phyloP scores from a whole-genome alignment of 495 filamentous ascomycete genomes.

The Acidomyces sp. region DNA sequence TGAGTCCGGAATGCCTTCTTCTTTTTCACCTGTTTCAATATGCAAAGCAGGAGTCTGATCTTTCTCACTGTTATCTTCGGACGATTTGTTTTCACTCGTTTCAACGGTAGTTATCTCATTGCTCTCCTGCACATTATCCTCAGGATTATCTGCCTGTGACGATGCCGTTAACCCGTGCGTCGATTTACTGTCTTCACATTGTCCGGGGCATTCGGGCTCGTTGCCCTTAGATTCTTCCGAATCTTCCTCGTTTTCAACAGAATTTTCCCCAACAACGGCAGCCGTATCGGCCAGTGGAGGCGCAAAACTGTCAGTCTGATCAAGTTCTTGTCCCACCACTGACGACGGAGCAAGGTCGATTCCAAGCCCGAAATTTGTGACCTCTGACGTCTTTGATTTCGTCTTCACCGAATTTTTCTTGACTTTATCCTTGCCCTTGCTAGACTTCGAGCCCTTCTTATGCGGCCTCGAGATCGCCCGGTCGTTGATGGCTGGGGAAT shows the following conservation, averaged over 20 bases:
- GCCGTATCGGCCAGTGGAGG: neutral
- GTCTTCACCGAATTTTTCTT: slow-evolving; percentile 8
- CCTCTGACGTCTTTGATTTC: slow-evolving; percentile 8
- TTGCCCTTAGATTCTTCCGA: too few relatives aligned
- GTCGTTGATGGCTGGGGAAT: neutral
- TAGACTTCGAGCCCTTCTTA: slow-evolving; percentile 1
- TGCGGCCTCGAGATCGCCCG: neutral
- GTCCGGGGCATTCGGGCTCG: too few relatives aligned
- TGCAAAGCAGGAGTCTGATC: too few relatives aligned
- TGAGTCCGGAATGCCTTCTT: too few relatives aligned
- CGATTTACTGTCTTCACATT: too few relatives aligned
- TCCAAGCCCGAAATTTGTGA: slow-evolving; percentile 2
- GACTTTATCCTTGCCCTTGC: slow-evolving; percentile 2
- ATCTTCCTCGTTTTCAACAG: too few relatives aligned
- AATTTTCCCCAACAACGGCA: neutral
- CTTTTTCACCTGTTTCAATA: too few relatives aligned
- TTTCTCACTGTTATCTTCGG: too few relatives aligned
- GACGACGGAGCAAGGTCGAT: neutral
- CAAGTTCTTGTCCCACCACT: neutral
- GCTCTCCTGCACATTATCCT: neutral
- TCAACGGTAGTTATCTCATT: neutral
- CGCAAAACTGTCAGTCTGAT: neutral
- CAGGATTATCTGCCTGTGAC: neutral
- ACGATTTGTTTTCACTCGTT: too few relatives aligned
- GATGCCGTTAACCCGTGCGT: too few relatives aligned